These are phyloP conservation scores for Exophiala dermatitidis DNA, from an alignment of 2,329 filamentous ascomycete species.

Conservation along the genomic window DNA sequence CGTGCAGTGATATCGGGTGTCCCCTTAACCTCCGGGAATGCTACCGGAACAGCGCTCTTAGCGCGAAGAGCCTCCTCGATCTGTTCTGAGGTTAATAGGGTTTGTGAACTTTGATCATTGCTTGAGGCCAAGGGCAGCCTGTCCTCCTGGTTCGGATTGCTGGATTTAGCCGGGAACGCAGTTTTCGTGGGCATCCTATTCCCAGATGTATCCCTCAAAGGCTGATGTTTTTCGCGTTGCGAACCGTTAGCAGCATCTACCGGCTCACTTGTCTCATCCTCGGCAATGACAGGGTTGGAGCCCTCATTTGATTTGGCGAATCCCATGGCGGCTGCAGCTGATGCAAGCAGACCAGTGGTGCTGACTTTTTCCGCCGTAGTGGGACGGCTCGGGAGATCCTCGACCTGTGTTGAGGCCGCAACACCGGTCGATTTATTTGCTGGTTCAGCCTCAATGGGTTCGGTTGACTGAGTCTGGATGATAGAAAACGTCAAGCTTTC, in stretches of 20 bases:
- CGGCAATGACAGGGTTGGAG: conserved; percentile 49
- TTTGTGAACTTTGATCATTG: conserved; percentile 71
- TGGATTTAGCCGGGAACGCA: conserved; percentile 2
- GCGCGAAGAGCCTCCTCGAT: conserved; percentile 63
- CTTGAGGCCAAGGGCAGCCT: conserved; percentile 38
- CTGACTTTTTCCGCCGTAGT: conserved; percentile 32
- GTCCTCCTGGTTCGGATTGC: background rate
- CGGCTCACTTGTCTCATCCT: conserved; percentile 57
- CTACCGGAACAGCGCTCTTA: conserved; percentile 30
- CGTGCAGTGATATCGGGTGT: conserved; percentile 22
- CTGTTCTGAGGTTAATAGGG: conserved; percentile 69
- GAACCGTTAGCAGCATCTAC: conserved; percentile 36
- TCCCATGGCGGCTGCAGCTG: conserved; percentile 22
- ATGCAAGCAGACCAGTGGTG: conserved; percentile 23
- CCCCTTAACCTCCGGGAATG: conserved; percentile 33
- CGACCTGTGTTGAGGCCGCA: conserved; percentile 24
- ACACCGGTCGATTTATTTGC: conserved; percentile 32
- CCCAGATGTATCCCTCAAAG: conserved; percentile 56
- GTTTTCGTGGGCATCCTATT: conserved; percentile 41
- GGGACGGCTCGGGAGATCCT: conserved; percentile 29
- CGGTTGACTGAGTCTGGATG: conserved; percentile 29
- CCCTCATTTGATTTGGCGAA: conserved; percentile 23
- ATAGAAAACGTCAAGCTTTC: conserved; percentile 31
- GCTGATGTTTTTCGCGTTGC: conserved; percentile 33
- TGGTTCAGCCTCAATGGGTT: conserved; percentile 27